Evolutionary conservation across 2,329 filamentous ascomycete species (phyloP).

Genomic region (Fusarium penzigii): DNA sequence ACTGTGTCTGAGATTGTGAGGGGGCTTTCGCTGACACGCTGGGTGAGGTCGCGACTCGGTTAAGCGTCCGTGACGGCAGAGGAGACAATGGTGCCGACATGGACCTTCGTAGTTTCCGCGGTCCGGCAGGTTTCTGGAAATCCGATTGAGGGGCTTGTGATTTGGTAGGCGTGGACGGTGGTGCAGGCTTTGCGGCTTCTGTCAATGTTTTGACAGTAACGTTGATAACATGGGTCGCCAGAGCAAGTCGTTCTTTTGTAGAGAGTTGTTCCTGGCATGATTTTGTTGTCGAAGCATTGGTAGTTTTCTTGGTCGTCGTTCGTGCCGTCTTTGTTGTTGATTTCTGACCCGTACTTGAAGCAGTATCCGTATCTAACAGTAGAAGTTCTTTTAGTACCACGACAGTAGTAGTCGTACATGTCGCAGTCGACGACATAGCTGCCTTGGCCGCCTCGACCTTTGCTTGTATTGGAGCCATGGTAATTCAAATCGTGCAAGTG

Average conservation of each 20-base stretch:
- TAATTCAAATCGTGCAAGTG: too few relatives aligned
- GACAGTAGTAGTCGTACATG: slow-evolving; percentile 53
- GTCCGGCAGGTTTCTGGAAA: slow-evolving; percentile 35
- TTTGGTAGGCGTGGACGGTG: slow-evolving; percentile 34
- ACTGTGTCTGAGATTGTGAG: slow-evolving; percentile 30
- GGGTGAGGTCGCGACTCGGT: slow-evolving; percentile 59
- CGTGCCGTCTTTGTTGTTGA: slow-evolving; percentile 28
- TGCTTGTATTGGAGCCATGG: slow-evolving; percentile 44
- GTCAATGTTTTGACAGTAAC: slow-evolving; percentile 66
- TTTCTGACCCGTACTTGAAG: slow-evolving; percentile 28
- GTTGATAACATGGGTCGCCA: slow-evolving; percentile 76
- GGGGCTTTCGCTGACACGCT: slow-evolving; percentile 38
- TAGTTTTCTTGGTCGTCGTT: slow-evolving; percentile 26
- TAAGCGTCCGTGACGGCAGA: slow-evolving; percentile 61
- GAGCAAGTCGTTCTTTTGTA: slow-evolving; percentile 58
- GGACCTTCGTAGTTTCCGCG: slow-evolving; percentile 53
- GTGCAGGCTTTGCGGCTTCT: slow-evolving; percentile 60
- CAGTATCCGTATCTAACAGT: slow-evolving; percentile 33
- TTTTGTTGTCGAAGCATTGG: slow-evolving; percentile 14
- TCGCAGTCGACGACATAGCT: slow-evolving; percentile 53
- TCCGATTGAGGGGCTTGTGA: slow-evolving; percentile 38
- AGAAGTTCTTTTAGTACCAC: slow-evolving; percentile 51
- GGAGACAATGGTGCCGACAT: slow-evolving; percentile 60
- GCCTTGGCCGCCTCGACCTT: slow-evolving; percentile 54
- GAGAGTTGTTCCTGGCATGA: slow-evolving; percentile 28